A percentile compares a stretch with the other conserved stretches of the same genome.
phyloP scores from a whole-genome alignment of 106 monocot genomes.

The Phalaenopsis aphrodite region DNA sequence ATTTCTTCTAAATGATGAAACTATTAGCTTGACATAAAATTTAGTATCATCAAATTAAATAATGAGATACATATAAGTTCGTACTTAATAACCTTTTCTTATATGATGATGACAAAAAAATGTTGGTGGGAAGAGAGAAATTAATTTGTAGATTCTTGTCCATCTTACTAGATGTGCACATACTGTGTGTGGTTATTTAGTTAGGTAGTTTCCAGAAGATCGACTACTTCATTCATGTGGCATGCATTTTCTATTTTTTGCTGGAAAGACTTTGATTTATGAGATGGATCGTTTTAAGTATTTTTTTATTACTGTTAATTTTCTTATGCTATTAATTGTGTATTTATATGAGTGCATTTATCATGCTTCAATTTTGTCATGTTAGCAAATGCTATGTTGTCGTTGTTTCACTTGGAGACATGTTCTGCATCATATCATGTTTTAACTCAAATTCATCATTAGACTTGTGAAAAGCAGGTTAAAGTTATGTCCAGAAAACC shows the following conservation, averaged over 20 bases:
- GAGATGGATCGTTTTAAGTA: not conserved
- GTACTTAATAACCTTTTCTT: no score
- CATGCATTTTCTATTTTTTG: not conserved
- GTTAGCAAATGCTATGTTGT: not conserved
- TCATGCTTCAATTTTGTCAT: slow-evolving; percentile 2
- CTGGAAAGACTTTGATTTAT: not conserved
- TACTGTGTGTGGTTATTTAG: no score
- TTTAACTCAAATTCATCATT: not conserved
- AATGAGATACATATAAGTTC: no score
- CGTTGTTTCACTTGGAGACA: not conserved
- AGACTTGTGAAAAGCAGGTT: slow-evolving; percentile 21
- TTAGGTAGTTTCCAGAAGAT: not conserved
- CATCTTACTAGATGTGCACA: no score
- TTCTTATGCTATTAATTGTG: not conserved
- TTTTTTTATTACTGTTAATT: not conserved
- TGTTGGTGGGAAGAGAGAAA: no score
- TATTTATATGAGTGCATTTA: not conserved
- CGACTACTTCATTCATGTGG: not conserved
- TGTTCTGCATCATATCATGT: slow-evolving; percentile 1
- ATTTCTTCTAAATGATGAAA: no score
- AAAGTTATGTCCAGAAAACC: slow-evolving; percentile 18
- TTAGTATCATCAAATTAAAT: not conserved
- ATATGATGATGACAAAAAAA: no score
- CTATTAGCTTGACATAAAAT: no score
- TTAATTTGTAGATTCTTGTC: no score